These are phyloP conservation scores for Ramichloridium luteum DNA, from an alignment of 2,329 filamentous ascomycete species.

Conservation along the genomic window DNA sequence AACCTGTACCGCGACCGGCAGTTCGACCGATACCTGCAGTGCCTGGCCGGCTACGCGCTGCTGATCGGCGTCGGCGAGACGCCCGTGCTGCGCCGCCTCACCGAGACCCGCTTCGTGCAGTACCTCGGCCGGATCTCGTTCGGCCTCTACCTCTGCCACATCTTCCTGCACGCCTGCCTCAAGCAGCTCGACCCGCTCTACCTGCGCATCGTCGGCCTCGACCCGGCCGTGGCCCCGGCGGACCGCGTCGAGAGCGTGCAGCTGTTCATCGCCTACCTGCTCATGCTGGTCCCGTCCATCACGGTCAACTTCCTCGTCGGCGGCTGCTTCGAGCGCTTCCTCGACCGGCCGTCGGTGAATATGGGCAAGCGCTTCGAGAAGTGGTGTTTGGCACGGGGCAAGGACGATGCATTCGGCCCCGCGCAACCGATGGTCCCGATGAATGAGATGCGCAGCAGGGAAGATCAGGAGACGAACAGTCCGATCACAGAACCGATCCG, in stretches of 20 bases:
- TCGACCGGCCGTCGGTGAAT: slow-evolving; percentile 8
- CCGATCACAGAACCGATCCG: too few species aligned
- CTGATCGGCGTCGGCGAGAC: slow-evolving; percentile 8
- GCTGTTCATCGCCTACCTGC: slow-evolving; percentile 5
- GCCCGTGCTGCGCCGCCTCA: slow-evolving; percentile 33
- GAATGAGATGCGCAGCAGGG: too few species aligned
- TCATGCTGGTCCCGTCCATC: slow-evolving; percentile 8
- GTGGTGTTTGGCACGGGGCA: slow-evolving; percentile 7
- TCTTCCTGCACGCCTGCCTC: slow-evolving; percentile 4
- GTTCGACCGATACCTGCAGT: slow-evolving; percentile 7
- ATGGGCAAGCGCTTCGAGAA: slow-evolving; percentile 9
- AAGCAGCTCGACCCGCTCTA: slow-evolving; percentile 4
- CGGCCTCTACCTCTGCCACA: slow-evolving; percentile 31
- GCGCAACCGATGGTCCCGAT: too few species aligned
- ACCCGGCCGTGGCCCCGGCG: not conserved
- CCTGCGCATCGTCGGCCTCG: not conserved
- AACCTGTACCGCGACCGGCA: slow-evolving; percentile 7
- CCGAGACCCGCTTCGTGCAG: slow-evolving; percentile 39
- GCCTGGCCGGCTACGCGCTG: slow-evolving; percentile 6
- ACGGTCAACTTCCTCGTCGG: slow-evolving; percentile 9
- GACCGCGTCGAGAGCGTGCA: slow-evolving; percentile 1
- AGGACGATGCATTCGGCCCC: slow-evolving; percentile 1
- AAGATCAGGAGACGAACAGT: too few species aligned
- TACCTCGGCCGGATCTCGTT: slow-evolving; percentile 50
- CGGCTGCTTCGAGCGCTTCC: slow-evolving; percentile 8